Evolutionary conservation across 1,284 basidiomycete species (phyloP).

Genomic region (Coniophora puteana): DNA sequence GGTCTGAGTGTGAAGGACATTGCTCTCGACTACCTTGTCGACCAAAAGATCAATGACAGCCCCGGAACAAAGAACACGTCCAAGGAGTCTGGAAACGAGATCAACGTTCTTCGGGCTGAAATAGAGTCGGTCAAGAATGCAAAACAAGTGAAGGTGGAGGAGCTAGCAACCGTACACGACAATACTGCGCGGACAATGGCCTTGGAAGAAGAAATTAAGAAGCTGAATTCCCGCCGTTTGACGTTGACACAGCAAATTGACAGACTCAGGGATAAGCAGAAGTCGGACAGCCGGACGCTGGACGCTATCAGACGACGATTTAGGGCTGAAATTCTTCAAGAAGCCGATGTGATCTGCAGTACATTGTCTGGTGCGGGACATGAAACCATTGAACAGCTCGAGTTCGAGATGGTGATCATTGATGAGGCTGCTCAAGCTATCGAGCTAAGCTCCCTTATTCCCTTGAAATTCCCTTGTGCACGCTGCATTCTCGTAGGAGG

Average conservation of each 20-base stretch:
- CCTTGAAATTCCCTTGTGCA: conserved; percentile 84
- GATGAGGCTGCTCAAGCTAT: conserved; percentile 99
- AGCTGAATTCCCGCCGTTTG: conserved; percentile 63
- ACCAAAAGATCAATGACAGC: conserved; percentile 66
- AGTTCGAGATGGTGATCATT: conserved; percentile 96
- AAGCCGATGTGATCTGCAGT: conserved; percentile 92
- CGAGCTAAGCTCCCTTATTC: conserved; percentile 95
- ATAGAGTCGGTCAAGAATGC: conserved; percentile 64
- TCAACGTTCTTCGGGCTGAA: conserved; percentile 60
- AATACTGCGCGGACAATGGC: conserved; percentile 44
- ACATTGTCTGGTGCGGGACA: conserved; percentile 94
- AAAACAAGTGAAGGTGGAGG: conserved; percentile 62
- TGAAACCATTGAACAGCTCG: conserved; percentile 78
- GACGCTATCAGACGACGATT: conserved; percentile 77
- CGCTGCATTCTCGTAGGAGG: conserved; percentile 95
- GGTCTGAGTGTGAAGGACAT: conserved; percentile 85
- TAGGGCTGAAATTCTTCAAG: conserved; percentile 73
- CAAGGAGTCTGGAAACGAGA: conserved; percentile 52
- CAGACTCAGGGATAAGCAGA: conserved; percentile 77
- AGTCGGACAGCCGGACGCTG: conserved; percentile 67
- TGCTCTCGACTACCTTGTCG: conserved; percentile 84
- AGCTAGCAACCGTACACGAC: conserved; percentile 50
- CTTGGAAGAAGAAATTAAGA: conserved; percentile 67
- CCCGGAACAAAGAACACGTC: conserved; percentile 36
- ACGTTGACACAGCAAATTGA: conserved; percentile 70